Percentiles rank a stretch among this genome's conserved stretches.
phyloP scores from a whole-genome alignment of 495 filamentous ascomycete genomes.

The Hypomontagnella monticulosa region DNA sequence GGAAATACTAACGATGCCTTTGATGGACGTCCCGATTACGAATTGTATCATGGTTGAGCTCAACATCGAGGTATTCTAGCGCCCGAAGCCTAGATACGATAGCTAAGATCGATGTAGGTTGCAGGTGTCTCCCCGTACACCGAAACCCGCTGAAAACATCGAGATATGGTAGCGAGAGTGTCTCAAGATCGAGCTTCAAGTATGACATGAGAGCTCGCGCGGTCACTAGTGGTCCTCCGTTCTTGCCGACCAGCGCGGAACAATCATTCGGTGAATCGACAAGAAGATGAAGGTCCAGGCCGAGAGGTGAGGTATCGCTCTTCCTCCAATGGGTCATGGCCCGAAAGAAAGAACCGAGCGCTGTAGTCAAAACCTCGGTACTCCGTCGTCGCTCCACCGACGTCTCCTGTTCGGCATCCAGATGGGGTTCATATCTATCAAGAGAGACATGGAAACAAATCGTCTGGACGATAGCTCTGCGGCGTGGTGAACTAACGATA shows the following conservation, averaged over 20 bases:
- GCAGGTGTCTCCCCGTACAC: constrained; percentile 36
- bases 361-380: constrained; percentile 25
- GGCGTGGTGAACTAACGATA: constrained; percentile 27
- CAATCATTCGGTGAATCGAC: constrained; percentile 36
- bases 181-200: constrained; percentile 29
- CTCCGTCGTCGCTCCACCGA: constrained; percentile 27
- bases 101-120: constrained; percentile 27
- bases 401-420: constrained; percentile 27
- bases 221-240: constrained; percentile 23
- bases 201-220: constrained; percentile 22
- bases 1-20: constrained; percentile 31
- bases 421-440: constrained; percentile 25
- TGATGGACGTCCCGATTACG: constrained; percentile 29
- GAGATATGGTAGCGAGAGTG: constrained; percentile 25
- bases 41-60: constrained; percentile 34
- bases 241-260: constrained; percentile 4
- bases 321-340: constrained; percentile 28
- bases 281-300: constrained; percentile 31
- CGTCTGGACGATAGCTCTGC: constrained; percentile 31
- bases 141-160: constrained; percentile 35
- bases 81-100: constrained; percentile 30
- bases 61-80: constrained; percentile 32
- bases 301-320: constrained; percentile 31
- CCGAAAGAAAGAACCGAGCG: constrained; percentile 23
- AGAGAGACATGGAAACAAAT: constrained; percentile 36